Base-by-base conservation (phyloP, 805 yeast species). In the Dipodascopsis tothii region DNA sequence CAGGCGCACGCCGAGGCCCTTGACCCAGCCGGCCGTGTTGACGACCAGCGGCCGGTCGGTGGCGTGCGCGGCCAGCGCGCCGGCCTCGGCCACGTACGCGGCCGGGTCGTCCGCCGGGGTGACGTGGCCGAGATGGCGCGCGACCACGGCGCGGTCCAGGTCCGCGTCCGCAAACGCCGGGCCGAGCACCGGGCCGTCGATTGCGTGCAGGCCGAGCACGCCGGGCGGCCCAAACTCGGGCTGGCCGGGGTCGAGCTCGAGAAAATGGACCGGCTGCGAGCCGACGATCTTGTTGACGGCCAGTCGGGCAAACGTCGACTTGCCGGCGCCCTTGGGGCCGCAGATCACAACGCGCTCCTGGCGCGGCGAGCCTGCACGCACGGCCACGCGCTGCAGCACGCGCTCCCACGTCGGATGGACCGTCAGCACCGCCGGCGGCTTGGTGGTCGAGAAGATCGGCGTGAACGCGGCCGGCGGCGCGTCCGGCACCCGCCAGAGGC, bases 191-290 rank as follows among this genome's bases (percentile, higher is more conserved):
- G 67, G 66, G 4, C 40, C 41, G 0, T 48, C 35, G n/a, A 68
- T 53, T 7, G 50, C 48, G 1, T 74, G 68, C 18, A 45, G 7
- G 0, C 94, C 77, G 2, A 87, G 62, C 35, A 81, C 74, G 25
- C 81, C 87, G 0, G 95, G 92, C 5, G 68, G 67, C 0, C 87
- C 77, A 50, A 72, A 78, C 55, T 84, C 94, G 0, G 94, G 78
- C 58, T 87, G 95, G 0, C 94, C 95, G 0, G 96, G 95, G 58
- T 88, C 97, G 1, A 85, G 59, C 55, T 88, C 96, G 33, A 88
- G 52, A 32, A 78, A 72, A 9, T 14, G 9, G 9, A 25, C 30
- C 30, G 30, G 30, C 14, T 9, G 32, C 3, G 60, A 56, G 5
- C 56, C 44, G 3, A 75, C 56, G 1, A 77, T 52, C 19, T 64